These are phyloP conservation scores for Scedosporium dehoogii DNA, from an alignment of 2,329 filamentous ascomycete species.

Conservation along the genomic window DNA sequence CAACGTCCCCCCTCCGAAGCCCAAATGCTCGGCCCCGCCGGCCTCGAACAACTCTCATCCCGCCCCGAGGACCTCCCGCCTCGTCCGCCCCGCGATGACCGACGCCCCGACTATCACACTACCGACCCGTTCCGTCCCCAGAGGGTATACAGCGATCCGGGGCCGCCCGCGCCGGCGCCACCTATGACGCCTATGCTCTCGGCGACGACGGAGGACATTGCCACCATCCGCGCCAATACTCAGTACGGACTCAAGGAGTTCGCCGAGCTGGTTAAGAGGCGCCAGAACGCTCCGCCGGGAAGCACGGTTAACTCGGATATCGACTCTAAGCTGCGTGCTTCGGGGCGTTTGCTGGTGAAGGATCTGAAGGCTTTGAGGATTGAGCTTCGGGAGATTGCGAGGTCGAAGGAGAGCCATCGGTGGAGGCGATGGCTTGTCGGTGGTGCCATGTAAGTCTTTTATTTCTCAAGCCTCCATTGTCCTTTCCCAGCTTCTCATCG, in stretches of 20 bases:
- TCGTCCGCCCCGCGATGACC: neutral
- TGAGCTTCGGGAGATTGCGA: conserved; percentile 32
- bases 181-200: conserved; percentile 12
- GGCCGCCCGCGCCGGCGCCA: neutral
- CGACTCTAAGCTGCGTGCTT: conserved; percentile 31
- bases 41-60: neutral
- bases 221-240: conserved; percentile 22
- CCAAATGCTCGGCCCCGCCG: conserved; percentile 6
- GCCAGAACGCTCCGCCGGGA: conserved; percentile 17
- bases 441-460: conserved; percentile 37
- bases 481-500: neutral
- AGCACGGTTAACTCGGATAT: conserved; percentile 23
- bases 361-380: conserved; percentile 34
- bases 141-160: neutral
- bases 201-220: conserved; percentile 18
- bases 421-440: conserved; percentile 45
- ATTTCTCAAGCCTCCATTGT: too few relatives aligned
- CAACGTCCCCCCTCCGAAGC: neutral
- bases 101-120: neutral
- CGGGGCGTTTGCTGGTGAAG: conserved; percentile 30
- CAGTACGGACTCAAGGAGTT: conserved; percentile 27
- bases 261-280: conserved; percentile 21
- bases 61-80: neutral
- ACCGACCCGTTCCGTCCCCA: conserved; percentile 1
- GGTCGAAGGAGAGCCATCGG: conserved; percentile 34